A percentile compares a stretch with the other conserved stretches of the same genome.
These are phyloP conservation scores for Paradendryphiella salina DNA, from an alignment of 2,329 filamentous ascomycete genomes.

Conservation along the genomic window DNA sequence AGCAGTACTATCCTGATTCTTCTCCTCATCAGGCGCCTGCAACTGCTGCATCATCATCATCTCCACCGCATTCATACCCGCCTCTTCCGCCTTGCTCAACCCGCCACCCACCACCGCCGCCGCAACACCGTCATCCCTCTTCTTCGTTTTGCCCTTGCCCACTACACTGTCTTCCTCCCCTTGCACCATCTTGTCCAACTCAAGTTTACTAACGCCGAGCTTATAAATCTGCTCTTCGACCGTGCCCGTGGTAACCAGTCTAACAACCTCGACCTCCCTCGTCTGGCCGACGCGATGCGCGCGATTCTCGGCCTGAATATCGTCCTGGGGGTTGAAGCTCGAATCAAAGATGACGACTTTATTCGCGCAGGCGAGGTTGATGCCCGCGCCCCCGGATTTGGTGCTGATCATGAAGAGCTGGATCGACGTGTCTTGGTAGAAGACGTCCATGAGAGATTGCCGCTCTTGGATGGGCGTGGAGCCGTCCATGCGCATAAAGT, in stretches of 20 bases:
- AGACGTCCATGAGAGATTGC: slow-evolving; percentile 85
- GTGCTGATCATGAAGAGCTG: slow-evolving; percentile 92
- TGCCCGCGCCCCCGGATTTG: slow-evolving; percentile 92
- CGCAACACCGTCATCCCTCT: slow-evolving; percentile 23
- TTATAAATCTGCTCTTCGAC: slow-evolving; percentile 94
- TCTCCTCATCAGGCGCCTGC: slow-evolving; percentile 8
- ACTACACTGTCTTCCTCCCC: slow-evolving; percentile 58
- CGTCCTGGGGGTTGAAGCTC: slow-evolving; percentile 96
- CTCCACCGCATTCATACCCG: slow-evolving; percentile 43
- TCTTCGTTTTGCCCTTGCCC: slow-evolving; percentile 12
- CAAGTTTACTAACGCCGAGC: slow-evolving; percentile 89
- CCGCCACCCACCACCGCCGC: too few relatives aligned
- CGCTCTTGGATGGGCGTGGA: slow-evolving; percentile 78
- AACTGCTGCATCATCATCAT: slow-evolving; percentile 48
- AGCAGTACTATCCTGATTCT: too few relatives aligned
- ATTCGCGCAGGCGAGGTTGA: slow-evolving; percentile 93
- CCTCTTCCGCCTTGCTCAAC: slow-evolving; percentile 43
- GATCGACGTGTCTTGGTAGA: slow-evolving; percentile 74
- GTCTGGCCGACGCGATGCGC: slow-evolving; percentile 94
- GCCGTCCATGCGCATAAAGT: slow-evolving; percentile 85
- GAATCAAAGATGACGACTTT: slow-evolving; percentile 98
- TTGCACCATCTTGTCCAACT: slow-evolving; percentile 75
- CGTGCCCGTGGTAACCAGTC: slow-evolving; percentile 77
- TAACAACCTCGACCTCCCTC: slow-evolving; percentile 84
- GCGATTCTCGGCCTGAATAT: slow-evolving; percentile 96